Conservation (phyloP, 768 basidiomycete genomes). For the Daedaleopsis nitida region DNA sequence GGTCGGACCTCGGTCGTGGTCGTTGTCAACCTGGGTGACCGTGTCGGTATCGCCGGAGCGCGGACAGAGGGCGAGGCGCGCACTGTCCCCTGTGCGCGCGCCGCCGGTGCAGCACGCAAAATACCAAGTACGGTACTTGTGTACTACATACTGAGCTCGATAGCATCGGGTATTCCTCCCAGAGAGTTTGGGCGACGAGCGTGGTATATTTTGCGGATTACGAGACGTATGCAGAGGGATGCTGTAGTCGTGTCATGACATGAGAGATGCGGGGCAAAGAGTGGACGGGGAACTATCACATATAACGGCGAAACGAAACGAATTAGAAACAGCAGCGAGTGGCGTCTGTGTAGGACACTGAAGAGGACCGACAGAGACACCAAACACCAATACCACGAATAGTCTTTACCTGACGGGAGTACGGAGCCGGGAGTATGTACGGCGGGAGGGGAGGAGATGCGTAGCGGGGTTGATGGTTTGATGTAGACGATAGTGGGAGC, state of each 20-base stretch:
- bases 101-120: neutral
- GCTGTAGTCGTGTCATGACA: slow-evolving; percentile 21
- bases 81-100: neutral
- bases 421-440: neutral
- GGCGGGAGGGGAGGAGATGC: neutral
- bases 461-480: neutral
- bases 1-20: too few species aligned
- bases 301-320: neutral
- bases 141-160: too few species aligned
- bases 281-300: slow-evolving; percentile 2
- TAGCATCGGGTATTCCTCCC: neutral
- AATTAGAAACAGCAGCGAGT: neutral
- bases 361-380: too few species aligned
- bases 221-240: slow-evolving; percentile 14
- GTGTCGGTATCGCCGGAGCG: neutral
- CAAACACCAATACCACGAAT: too few species aligned
- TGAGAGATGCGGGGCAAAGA: slow-evolving; percentile 4
- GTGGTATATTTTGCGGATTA: slow-evolving; percentile 19
- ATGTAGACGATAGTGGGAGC: neutral
- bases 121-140: neutral
- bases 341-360: too few species aligned
- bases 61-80: too few species aligned
- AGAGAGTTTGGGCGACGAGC: neutral
- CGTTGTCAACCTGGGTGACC: too few species aligned
- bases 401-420: slow-evolving; percentile 10